Percentiles rank a stretch among this genome's conserved stretches.
These are phyloP conservation scores for Neonectria magnoliae DNA, from an alignment of 2,329 filamentous ascomycete species.

Conservation along the genomic window DNA sequence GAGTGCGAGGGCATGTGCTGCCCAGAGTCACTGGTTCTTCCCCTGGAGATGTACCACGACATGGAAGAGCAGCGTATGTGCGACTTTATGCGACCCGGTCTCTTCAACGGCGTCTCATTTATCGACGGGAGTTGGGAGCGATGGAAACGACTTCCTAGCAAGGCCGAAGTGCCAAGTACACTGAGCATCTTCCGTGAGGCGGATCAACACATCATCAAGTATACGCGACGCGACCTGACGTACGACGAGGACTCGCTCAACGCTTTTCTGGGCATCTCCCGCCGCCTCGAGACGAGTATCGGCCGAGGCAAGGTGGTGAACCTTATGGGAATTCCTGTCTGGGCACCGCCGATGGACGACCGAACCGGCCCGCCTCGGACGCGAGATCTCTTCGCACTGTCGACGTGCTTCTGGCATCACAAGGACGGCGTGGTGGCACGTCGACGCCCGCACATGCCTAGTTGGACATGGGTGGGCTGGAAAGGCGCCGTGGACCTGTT, in stretches of 20 bases:
- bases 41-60: slow-evolving; percentile 47
- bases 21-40: slow-evolving; percentile 47
- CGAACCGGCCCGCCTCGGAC: slow-evolving; percentile 41
- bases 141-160: slow-evolving; percentile 46
- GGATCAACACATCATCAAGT: slow-evolving; percentile 48
- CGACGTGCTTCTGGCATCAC: slow-evolving; percentile 52
- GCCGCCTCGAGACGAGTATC: slow-evolving; percentile 44
- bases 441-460: slow-evolving; percentile 46
- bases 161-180: slow-evolving; percentile 45
- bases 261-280: slow-evolving; percentile 46
- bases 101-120: slow-evolving; percentile 49
- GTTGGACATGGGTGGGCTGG: slow-evolving; percentile 52
- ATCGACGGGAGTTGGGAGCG: slow-evolving; percentile 49
- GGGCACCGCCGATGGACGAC: slow-evolving; percentile 36
- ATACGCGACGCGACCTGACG: slow-evolving; percentile 43
- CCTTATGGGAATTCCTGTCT: slow-evolving; percentile 47
- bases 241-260: slow-evolving; percentile 48
- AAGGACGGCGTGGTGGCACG: slow-evolving; percentile 38
- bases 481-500: slow-evolving; percentile 47
- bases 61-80: slow-evolving; percentile 47
- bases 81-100: slow-evolving; percentile 48
- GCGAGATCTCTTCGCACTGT: slow-evolving; percentile 47
- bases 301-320: slow-evolving; percentile 45
- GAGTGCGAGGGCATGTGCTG: slow-evolving; percentile 52
- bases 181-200: slow-evolving; percentile 49